Evolutionary conservation across 2,329 filamentous ascomycete genomes (phyloP).

Genomic region (Ophiobolus disseminans): DNA sequence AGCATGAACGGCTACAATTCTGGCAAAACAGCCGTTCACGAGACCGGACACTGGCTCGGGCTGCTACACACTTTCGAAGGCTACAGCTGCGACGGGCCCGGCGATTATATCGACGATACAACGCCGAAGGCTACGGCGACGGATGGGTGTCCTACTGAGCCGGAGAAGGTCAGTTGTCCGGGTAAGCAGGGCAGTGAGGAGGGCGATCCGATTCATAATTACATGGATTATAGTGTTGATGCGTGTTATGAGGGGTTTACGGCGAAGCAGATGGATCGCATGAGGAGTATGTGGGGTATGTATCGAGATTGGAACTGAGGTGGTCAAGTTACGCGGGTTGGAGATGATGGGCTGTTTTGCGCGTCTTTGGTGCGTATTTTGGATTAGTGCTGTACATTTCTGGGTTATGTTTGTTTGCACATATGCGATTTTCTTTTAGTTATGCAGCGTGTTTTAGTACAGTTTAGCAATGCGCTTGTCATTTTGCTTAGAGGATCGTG

Average conservation of each 20-base stretch:
- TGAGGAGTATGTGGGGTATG: constrained; percentile 60
- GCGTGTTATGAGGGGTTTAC: constrained; percentile 63
- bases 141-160: constrained; percentile 60
- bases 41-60: constrained; percentile 58
- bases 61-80: constrained; percentile 58
- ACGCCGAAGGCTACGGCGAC: constrained; percentile 54
- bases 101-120: constrained; percentile 56
- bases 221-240: constrained; percentile 67
- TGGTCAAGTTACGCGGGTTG: background rate
- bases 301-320: constrained; percentile 48
- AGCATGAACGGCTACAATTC: constrained; percentile 57
- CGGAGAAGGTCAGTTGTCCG: constrained; percentile 61
- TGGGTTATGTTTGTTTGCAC: too few species aligned
- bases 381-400: too few species aligned
- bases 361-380: too few species aligned
- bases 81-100: constrained; percentile 52
- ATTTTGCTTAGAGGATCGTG: too few species aligned
- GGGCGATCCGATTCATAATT: constrained; percentile 63
- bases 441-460: constrained; percentile 1
- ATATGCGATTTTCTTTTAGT: background rate
- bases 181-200: constrained; percentile 41
- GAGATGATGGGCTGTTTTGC: background rate
- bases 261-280: constrained; percentile 56
- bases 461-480: too few species aligned
- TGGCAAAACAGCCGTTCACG: constrained; percentile 57